A percentile compares a stretch with the other conserved stretches of the same genome.
These are phyloP conservation scores for Castanea sativa DNA, from an alignment of 306 rosid genomes.

Conservation along the genomic window DNA sequence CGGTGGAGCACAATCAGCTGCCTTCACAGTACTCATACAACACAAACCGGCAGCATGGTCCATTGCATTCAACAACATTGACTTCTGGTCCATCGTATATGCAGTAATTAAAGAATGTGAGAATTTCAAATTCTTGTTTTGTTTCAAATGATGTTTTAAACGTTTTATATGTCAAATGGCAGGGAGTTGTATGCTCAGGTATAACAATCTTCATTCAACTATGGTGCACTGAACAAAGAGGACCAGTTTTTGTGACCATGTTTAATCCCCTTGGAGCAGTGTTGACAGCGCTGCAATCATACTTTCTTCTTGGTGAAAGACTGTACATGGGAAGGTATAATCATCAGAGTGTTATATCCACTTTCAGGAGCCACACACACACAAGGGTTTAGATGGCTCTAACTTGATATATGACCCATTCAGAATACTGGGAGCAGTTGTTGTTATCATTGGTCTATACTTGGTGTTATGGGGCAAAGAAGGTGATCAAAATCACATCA, in stretches of 20 bases:
- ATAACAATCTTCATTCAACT: constrained; percentile 29
- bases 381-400: background rate
- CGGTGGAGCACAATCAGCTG: constrained; percentile 43
- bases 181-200: constrained; percentile 33
- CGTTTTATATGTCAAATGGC: constrained; percentile 1
- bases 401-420: constrained; percentile 6
- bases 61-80: constrained; percentile 15
- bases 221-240: constrained; percentile 32
- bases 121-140: background rate
- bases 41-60: constrained; percentile 33
- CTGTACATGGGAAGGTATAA: constrained; percentile 40
- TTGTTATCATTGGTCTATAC: constrained; percentile 38
- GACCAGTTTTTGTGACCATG: constrained; percentile 42
- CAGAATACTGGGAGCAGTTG: constrained; percentile 44
- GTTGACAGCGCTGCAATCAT: constrained; percentile 33
- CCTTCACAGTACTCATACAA: constrained; percentile 21
- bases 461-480: constrained; percentile 48
- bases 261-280: constrained; percentile 34
- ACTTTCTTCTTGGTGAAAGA: constrained; percentile 36
- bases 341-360: background rate
- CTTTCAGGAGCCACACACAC: background rate
- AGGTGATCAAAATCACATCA: constrained; percentile 19
- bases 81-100: constrained; percentile 33
- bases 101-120: constrained; percentile 14
- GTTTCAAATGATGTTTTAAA: background rate